Base-by-base conservation (phyloP, 768 basidiomycete genomes). In the Serpula lacrymans region DNA sequence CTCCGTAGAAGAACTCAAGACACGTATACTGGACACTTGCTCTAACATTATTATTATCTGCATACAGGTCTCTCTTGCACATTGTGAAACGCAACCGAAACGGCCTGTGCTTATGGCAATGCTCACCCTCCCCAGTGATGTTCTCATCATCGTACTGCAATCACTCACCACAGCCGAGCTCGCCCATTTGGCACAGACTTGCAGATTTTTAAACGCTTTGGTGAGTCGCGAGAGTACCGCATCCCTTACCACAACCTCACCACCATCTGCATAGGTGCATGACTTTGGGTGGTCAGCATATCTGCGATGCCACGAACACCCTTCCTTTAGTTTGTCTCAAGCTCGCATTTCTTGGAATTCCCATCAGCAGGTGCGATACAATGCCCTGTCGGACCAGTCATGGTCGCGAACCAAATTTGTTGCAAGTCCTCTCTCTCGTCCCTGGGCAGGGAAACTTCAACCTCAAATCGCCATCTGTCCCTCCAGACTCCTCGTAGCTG, bases 281-380 rank as follows among this genome's bases (percentile, higher is more conserved):
- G 68, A 74, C 31, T 77, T 71, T 51, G 83, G 82, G 6, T 87
- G 83, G 82, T 52, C 67, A 11, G 58, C 55, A 35, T 77, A 78
- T 53, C 58, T 78, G 22, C 70, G 68, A 25, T 51, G 50, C 23
- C 69, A 83, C 50, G 70, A 72, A 11, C 71, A 81, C 21, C 74
- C 71, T 6, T 80, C 84, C 7, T 59, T 62, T 49, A 78, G 79
- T 43, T 62, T 82, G 16, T 54, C 64, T 3, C 65, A 62, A 23
- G 61, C 74, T 2, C 64, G 74, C 18, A 48, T 55, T 1, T 41
- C 43, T 10, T 82, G 81, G 80, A 59, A 65, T 12, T 46, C 74
- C 12, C 59, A 62, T 29, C 57, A 45, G 2, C 67, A 68, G 43
- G 72, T 71, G 2, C 69, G 67, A 34, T 80, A 83, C 47, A 65